These are phyloP conservation scores for Chytriomyces sp. DNA, from an alignment of 192 early-diverging fungal species.

Conservation along the genomic window DNA sequence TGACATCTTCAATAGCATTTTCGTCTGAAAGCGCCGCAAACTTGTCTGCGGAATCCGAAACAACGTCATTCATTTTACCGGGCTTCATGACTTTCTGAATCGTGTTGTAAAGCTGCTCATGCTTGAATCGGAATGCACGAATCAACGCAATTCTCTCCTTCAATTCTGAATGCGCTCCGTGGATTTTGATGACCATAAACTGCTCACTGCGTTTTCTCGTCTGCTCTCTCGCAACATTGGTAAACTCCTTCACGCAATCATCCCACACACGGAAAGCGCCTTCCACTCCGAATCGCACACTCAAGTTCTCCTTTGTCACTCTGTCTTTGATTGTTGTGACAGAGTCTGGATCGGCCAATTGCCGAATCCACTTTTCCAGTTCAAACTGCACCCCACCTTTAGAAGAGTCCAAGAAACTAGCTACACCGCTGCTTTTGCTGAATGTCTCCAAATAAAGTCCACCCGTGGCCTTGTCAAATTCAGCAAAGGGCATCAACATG, in stretches of 20 bases:
- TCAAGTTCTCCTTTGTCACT: slow-evolving; percentile 24
- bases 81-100: slow-evolving; percentile 90
- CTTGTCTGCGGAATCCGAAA: slow-evolving; percentile 42
- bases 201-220: slow-evolving; percentile 91
- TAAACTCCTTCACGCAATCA: slow-evolving; percentile 92
- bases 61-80: slow-evolving; percentile 38
- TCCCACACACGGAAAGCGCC: slow-evolving; percentile 90
- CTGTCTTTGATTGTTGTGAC: slow-evolving; percentile 22
- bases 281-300: slow-evolving; percentile 66
- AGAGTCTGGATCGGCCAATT: slow-evolving; percentile 18
- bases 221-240: slow-evolving; percentile 90
- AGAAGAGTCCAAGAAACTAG: slow-evolving; percentile 10
- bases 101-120: slow-evolving; percentile 97
- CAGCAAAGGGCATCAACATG: slow-evolving; percentile 91
- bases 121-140: slow-evolving; percentile 90
- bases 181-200: slow-evolving; percentile 95
- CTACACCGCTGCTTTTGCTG: slow-evolving; percentile 1
- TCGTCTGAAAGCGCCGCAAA: slow-evolving; percentile 60
- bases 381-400: slow-evolving; percentile 19
- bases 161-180: slow-evolving; percentile 84
- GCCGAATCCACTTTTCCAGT: slow-evolving; percentile 31
- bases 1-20: slow-evolving; percentile 87
- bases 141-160: slow-evolving; percentile 94
- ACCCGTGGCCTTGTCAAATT: slow-evolving; percentile 85
- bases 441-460: slow-evolving; percentile 21